phyloP scores from a whole-genome alignment of 176 grass and related monocot genomes.

The Aechmea fasciata region DNA sequence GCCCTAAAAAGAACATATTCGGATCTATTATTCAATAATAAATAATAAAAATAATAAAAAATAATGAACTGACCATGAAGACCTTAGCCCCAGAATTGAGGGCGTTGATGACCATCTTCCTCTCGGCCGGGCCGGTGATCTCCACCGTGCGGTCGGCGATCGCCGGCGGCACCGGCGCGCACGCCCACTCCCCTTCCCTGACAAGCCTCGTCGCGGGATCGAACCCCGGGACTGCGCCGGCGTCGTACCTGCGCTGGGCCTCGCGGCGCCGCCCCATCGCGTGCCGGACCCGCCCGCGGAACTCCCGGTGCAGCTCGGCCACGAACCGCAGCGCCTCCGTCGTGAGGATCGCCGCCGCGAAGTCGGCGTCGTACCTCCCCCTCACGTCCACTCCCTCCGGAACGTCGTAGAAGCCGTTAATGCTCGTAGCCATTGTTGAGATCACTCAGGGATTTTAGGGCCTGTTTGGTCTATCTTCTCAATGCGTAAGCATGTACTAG shows the following conservation, averaged over 20 bases:
- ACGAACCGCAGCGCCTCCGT: constrained; percentile 68
- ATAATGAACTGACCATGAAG: constrained; percentile 47
- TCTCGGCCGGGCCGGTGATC: constrained; percentile 80
- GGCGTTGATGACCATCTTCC: constrained; percentile 97
- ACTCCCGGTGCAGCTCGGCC: constrained; percentile 57
- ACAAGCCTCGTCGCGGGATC: constrained; percentile 57
- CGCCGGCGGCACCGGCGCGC: constrained; percentile 50
- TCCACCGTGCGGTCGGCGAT: constrained; percentile 68
- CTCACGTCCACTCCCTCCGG: constrained; percentile 75
- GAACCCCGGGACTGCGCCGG: constrained; percentile 50
- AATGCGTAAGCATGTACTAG: no score
- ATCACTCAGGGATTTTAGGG: no score
- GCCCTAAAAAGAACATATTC: no score
- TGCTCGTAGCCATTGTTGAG: no score
- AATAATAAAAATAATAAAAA: no score
- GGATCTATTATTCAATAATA: no score
- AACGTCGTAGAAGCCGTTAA: constrained; percentile 43
- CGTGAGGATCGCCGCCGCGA: constrained; percentile 50
- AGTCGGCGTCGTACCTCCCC: constrained; percentile 61
- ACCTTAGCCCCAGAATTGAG: constrained; percentile 94
- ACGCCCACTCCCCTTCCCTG: constrained; percentile 51
- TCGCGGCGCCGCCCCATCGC: constrained; percentile 65
- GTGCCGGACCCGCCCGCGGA: constrained; percentile 54
- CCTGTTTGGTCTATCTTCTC: no score
- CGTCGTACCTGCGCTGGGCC: constrained; percentile 57